phyloP scores from a whole-genome alignment of 1,284 basidiomycete species.

The Leucoagaricus sp. region DNA sequence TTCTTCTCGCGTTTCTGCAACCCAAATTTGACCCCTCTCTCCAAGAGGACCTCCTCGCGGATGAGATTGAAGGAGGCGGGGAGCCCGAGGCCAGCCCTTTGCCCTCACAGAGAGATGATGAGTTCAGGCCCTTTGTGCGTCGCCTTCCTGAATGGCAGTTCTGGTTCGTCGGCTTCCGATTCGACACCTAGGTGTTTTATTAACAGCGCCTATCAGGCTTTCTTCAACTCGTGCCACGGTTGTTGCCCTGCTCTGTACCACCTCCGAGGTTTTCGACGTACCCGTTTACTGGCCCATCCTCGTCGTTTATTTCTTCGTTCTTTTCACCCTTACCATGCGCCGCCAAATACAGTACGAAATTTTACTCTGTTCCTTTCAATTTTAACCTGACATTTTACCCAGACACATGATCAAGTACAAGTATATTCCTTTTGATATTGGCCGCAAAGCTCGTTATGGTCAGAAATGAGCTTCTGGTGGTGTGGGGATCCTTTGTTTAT shows the following conservation, averaged over 20 bases:
- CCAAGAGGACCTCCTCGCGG: slow-evolving; percentile 89
- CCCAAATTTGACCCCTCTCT: slow-evolving; percentile 96
- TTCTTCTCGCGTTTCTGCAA: slow-evolving; percentile 87
- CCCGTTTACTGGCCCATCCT: slow-evolving; percentile 99
- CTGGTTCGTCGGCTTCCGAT: slow-evolving; percentile 61
- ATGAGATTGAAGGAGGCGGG: slow-evolving; percentile 94
- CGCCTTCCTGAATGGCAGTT: slow-evolving; percentile 96
- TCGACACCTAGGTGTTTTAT: not conserved
- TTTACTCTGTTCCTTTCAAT: slow-evolving; percentile 3
- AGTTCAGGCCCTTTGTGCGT: slow-evolving; percentile 96
- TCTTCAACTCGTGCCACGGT: slow-evolving; percentile 89
- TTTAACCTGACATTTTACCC: slow-evolving; percentile 10
- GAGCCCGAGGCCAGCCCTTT: slow-evolving; percentile 41
- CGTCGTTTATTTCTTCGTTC: slow-evolving; percentile 88
- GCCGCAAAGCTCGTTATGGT: slow-evolving; percentile 80
- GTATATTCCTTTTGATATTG: slow-evolving; percentile 91
- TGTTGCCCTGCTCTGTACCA: slow-evolving; percentile 79
- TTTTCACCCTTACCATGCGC: slow-evolving; percentile 90
- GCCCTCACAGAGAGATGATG: slow-evolving; percentile 79
- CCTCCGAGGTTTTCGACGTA: slow-evolving; percentile 85
- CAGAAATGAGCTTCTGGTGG: slow-evolving; percentile 11
- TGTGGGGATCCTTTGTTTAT: not conserved
- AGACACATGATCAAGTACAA: slow-evolving; percentile 99
- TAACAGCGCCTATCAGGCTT: slow-evolving; percentile 53
- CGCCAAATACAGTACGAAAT: slow-evolving; percentile 86